Percentiles rank a stretch among this genome's conserved stretches.
phyloP scores from a whole-genome alignment of 208 protist genomes.

The Acanthamoeba divionensis region DNA sequence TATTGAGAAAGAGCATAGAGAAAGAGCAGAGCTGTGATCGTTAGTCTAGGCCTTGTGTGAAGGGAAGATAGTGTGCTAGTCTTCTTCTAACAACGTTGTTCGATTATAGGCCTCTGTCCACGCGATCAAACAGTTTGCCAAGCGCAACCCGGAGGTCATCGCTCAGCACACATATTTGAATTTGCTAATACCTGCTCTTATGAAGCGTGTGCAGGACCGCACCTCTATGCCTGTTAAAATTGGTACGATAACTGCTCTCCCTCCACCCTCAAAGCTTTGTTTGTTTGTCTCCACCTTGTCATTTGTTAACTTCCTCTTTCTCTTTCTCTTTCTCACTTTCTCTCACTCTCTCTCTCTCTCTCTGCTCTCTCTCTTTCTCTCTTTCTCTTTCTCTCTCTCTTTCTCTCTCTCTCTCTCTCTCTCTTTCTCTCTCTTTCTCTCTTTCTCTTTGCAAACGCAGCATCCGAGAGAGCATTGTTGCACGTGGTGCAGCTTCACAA shows the following conservation, averaged over 20 bases:
- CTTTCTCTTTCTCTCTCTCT: neutral
- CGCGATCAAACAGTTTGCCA: constrained; percentile 32
- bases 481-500: constrained; percentile 5
- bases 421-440: neutral
- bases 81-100: no score
- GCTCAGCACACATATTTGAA: neutral
- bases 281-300: neutral
- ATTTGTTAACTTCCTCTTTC: neutral
- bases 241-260: neutral
- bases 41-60: no score
- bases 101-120: neutral
- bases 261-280: neutral
- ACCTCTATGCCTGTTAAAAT: constrained; percentile 38
- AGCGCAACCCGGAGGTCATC: neutral
- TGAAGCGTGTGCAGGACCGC: constrained; percentile 21
- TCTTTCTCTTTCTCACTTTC: no score
- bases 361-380: no score
- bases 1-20: no score
- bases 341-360: no score
- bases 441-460: neutral
- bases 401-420: neutral
- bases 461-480: neutral
- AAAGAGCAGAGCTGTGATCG: no score
- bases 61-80: no score
- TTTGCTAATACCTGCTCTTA: neutral